phyloP scores from a whole-genome alignment of 23 red algal species.

The Gracilaria vermiculophylla region DNA sequence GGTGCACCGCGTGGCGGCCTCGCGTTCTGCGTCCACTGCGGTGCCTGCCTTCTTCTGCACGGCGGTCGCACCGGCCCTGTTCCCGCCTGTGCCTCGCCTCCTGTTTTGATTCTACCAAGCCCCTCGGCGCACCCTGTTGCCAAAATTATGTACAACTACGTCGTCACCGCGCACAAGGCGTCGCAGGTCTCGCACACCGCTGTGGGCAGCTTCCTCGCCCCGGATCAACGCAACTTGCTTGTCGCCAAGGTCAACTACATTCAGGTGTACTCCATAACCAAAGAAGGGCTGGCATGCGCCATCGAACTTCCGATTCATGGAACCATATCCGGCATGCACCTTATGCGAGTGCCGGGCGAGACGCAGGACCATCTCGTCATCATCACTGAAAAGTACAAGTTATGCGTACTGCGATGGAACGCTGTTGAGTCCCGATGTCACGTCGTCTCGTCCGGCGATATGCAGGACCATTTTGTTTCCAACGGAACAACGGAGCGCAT shows the following conservation, averaged over 20 bases:
- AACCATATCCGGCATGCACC: constrained; percentile 62
- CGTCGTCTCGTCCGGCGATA: constrained; percentile 73
- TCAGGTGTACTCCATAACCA: constrained; percentile 74
- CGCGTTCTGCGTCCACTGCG: too few species aligned
- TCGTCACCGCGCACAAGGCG: constrained; percentile 92
- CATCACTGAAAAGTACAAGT: constrained; percentile 81
- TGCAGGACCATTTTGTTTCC: constrained; percentile 71
- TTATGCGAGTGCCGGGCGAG: constrained; percentile 43
- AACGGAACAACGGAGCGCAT: constrained; percentile 42
- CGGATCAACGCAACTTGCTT: constrained; percentile 67
- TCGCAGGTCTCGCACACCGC: constrained; percentile 80
- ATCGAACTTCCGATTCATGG: constrained; percentile 87
- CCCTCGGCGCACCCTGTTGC: not conserved
- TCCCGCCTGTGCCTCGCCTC: not conserved
- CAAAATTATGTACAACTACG: constrained; percentile 79
- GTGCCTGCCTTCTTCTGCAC: not conserved
- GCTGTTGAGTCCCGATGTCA: constrained; percentile 45
- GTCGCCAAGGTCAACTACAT: constrained; percentile 80
- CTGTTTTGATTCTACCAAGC: too few species aligned
- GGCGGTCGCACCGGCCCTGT: not conserved
- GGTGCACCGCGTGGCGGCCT: not conserved
- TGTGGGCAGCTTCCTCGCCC: constrained; percentile 81
- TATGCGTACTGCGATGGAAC: constrained; percentile 85
- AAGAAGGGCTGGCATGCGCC: constrained; percentile 69
- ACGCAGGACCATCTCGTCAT: constrained; percentile 84